These are phyloP conservation scores for Wickerhamomyces alni DNA, from an alignment of 805 yeast genomes.

Conservation along the genomic window DNA sequence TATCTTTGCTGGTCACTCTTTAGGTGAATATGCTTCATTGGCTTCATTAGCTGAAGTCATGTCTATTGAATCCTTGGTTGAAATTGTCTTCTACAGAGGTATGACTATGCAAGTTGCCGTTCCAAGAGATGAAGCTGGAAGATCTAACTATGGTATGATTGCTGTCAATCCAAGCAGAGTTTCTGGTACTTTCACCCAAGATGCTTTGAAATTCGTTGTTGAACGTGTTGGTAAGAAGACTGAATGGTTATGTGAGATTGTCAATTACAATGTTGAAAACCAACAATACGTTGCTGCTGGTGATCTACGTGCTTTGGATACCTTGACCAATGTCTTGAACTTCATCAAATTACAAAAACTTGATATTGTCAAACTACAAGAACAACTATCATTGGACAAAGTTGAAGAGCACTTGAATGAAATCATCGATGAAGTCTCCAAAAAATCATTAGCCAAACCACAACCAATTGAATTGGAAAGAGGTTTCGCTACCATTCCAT, in stretches of 20 bases:
- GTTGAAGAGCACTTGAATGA: constrained; percentile 85
- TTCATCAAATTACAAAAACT: constrained; percentile 91
- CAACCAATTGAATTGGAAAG: constrained; percentile 97
- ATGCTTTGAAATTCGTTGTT: constrained; percentile 91
- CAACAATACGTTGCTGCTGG: constrained; percentile 99
- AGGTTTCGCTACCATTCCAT: constrained; percentile 97
- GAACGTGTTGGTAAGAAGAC: constrained; percentile 81
- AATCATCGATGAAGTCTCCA: constrained; percentile 80
- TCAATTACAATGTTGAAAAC: constrained; percentile 96
- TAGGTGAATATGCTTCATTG: constrained; percentile 98
- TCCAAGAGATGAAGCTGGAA: constrained; percentile 90
- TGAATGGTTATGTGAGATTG: constrained; percentile 94
- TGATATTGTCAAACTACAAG: constrained; percentile 83
- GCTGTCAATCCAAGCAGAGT: constrained; percentile 97
- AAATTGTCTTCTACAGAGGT: constrained; percentile 98
- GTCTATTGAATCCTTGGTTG: constrained; percentile 97
- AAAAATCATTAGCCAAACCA: constrained; percentile 77
- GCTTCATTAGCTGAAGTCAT: constrained; percentile 96
- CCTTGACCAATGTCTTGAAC: constrained; percentile 88
- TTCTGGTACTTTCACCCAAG: constrained; percentile 80
- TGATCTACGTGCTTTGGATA: constrained; percentile 91
- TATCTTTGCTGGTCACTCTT: constrained; percentile 97
- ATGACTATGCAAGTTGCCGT: constrained; percentile 99
- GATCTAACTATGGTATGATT: constrained; percentile 99
- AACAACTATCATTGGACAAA: constrained; percentile 75